These are phyloP conservation scores for Mortierella claussenii DNA, from an alignment of 192 early-diverging fungal genomes.

Conservation along the genomic window DNA sequence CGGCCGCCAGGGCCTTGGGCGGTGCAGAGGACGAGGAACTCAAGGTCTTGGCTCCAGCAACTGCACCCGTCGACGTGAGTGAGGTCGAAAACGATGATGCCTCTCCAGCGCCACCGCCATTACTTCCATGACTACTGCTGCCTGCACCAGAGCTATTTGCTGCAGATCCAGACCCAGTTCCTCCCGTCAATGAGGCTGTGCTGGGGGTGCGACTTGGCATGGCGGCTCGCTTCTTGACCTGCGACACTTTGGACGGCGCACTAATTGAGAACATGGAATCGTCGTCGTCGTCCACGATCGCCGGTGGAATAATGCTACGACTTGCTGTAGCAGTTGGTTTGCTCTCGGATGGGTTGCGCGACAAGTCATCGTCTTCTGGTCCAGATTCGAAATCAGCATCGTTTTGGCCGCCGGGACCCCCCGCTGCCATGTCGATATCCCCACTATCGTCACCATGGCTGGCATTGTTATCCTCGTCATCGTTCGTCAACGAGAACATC, in stretches of 20 bases:
- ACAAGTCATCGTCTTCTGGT: background rate
- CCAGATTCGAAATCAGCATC: background rate
- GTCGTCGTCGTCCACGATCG: conserved; percentile 34
- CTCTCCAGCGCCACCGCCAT: conserved; percentile 3
- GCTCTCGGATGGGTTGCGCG: background rate
- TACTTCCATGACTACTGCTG: background rate
- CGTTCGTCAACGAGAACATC: conserved; percentile 41
- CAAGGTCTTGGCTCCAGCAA: conserved; percentile 26
- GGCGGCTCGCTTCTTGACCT: conserved; percentile 25
- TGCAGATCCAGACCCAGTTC: conserved; percentile 2
- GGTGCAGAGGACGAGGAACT: conserved; percentile 15
- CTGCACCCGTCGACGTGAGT: conserved; percentile 22
- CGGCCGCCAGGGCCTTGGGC: background rate
- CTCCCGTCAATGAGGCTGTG: conserved; percentile 3
- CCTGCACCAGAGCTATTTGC: background rate
- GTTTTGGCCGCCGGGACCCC: background rate
- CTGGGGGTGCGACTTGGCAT: conserved; percentile 3
- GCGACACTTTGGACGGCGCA: conserved; percentile 36
- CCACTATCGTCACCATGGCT: background rate
- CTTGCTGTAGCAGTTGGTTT: background rate
- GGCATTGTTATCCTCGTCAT: conserved; percentile 1
- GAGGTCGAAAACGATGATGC: conserved; percentile 17
- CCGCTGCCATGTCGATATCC: conserved; percentile 5
- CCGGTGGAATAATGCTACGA: conserved; percentile 12
- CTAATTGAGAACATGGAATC: conserved; percentile 47